Conservation (phyloP, 2,329 filamentous ascomycete genomes). For the Mariannaea elegans region DNA sequence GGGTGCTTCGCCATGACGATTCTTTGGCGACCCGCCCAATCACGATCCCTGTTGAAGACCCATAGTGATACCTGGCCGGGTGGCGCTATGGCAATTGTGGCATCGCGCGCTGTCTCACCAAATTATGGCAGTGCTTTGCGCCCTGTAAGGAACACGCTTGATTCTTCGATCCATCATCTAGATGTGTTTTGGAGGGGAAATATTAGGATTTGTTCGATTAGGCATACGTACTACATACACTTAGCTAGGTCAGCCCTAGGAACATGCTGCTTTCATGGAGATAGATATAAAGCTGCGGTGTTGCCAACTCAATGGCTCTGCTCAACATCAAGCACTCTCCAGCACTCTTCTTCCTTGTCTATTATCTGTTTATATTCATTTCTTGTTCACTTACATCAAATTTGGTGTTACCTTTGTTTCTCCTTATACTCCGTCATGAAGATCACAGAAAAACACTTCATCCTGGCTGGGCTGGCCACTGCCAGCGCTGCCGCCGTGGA, state of each 20-base stretch:
- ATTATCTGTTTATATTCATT: not conserved
- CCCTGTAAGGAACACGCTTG: too few relatives aligned
- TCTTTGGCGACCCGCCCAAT: slow-evolving; percentile 26
- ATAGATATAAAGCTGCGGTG: slow-evolving; percentile 7
- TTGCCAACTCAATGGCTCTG: not conserved
- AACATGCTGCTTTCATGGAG: not conserved
- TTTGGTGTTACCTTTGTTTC: not conserved
- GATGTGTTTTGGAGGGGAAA: too few relatives aligned
- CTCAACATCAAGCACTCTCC: not conserved
- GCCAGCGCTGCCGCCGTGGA: not conserved
- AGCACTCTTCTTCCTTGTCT: not conserved
- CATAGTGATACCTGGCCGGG: not conserved
- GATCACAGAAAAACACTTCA: not conserved
- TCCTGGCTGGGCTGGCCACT: slow-evolving; percentile 6
- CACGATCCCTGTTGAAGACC: slow-evolving; percentile 4
- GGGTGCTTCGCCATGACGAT: not conserved
- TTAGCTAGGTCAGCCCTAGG: too few relatives aligned
- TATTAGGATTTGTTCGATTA: too few relatives aligned
- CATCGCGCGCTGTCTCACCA: slow-evolving; percentile 12
- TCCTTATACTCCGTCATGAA: not conserved
- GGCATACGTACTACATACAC: too few relatives aligned
- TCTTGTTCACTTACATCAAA: not conserved
- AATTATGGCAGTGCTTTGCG: not conserved
- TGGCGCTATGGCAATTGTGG: not conserved
- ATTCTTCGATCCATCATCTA: too few relatives aligned